Evolutionary conservation across 305 asterid species (phyloP).

Genomic region (Solanum hybrid): DNA sequence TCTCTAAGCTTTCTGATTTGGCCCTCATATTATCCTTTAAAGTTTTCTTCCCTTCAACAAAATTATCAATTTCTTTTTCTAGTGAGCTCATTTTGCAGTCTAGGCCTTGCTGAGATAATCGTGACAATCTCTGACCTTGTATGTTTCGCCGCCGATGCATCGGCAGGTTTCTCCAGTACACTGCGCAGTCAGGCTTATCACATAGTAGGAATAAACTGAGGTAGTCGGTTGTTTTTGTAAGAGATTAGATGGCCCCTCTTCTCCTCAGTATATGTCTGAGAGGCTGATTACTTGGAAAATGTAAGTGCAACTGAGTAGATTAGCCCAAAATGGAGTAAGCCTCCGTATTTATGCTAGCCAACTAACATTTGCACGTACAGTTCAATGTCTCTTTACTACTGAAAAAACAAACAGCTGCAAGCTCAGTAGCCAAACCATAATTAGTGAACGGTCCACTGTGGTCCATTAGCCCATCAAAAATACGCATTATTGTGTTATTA

Average conservation of each 20-base stretch:
- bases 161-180: not conserved
- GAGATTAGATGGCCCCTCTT: not conserved
- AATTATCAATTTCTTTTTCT: not conserved
- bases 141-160: not conserved
- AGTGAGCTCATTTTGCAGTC: not conserved
- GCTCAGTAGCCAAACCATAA: not conserved
- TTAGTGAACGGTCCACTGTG: not conserved
- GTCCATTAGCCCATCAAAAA: not conserved
- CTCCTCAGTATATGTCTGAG: not conserved
- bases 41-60: not conserved
- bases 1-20: not conserved
- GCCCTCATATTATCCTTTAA: not conserved
- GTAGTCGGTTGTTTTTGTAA: not conserved
- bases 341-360: not conserved
- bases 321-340: not conserved
- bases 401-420: not conserved
- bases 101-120: not conserved
- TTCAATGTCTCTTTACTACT: not conserved
- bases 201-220: not conserved
- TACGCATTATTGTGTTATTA: not conserved
- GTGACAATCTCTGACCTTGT: not conserved
- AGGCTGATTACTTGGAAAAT: not conserved
- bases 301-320: not conserved
- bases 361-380: not conserved
- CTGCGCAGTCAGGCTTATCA: not conserved